Percentiles rank a stretch among this genome's conserved stretches.
These are phyloP conservation scores for Phytophthora pini DNA, from an alignment of 352 stramenopile species.

Conservation along the genomic window DNA sequence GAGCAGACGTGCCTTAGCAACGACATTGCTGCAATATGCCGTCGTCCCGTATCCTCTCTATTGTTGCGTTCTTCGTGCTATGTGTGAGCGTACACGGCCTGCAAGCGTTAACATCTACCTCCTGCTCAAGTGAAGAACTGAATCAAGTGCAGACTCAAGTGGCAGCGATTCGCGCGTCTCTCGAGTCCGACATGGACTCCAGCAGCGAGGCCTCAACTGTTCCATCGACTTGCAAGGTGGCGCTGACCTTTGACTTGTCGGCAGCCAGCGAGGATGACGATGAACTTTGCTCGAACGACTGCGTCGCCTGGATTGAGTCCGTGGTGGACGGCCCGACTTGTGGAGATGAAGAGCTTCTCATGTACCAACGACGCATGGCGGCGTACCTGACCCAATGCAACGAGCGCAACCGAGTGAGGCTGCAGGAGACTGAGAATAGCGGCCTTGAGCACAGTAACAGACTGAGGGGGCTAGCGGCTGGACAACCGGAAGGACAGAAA, in stretches of 20 bases:
- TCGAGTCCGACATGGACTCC: conserved; percentile 20
- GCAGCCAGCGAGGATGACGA: conserved; percentile 5
- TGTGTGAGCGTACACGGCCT: neutral
- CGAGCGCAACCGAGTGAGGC: conserved; percentile 15
- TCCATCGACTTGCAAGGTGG: conserved; percentile 19
- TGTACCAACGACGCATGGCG: conserved; percentile 30
- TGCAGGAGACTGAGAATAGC: conserved; percentile 14
- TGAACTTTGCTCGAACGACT: conserved; percentile 21
- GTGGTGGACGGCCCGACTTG: conserved; percentile 26
- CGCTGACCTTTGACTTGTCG: conserved; percentile 25
- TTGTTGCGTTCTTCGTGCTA: conserved; percentile 6
- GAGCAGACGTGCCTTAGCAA: conserved; percentile 4
- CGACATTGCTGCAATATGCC: conserved; percentile 2
- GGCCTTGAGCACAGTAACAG: conserved; percentile 1
- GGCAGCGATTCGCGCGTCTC: conserved; percentile 12
- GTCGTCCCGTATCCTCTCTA: conserved; percentile 9
- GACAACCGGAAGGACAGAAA: conserved; percentile 4
- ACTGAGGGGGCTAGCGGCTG: conserved; percentile 22
- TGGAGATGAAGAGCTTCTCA: conserved; percentile 27
- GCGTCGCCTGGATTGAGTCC: conserved; percentile 23
- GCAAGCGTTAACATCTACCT: conserved; percentile 1
- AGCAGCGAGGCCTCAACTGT: conserved; percentile 14
- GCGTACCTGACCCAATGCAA: conserved; percentile 30
- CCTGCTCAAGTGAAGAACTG: conserved; percentile 14
- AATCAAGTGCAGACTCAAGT: conserved; percentile 22